Base-by-base conservation (phyloP, 306 rosid genomes). In the Acacia crassicarpa region DNA sequence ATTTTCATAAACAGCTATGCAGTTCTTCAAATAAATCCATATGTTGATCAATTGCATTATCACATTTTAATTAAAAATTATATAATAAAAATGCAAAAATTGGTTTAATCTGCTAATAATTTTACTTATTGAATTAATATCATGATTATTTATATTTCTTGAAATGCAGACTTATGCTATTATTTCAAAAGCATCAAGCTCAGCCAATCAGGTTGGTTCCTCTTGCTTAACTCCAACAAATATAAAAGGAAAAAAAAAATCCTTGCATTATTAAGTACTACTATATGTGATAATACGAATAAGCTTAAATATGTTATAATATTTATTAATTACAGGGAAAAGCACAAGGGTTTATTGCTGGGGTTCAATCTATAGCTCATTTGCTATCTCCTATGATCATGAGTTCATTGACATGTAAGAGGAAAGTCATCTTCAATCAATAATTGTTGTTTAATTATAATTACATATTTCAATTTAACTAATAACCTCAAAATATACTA, bases 361-460 rank as follows among this genome's bases (percentile, higher is more conserved):
- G 98, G 13, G 83, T 93, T 59, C 92, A 94, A 81, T 85, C 94
- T 9, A 82, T 94, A 80, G 89, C 94, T 70, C 89, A 89, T 86
- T 80, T 94, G 72, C 79, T 91, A 72, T 91, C 98, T 33, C 98
- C 94, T 35, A 77, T 94, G 75, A 93, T 75, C 8, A 94, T 91
- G 92, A 94, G 94, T 81, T 97, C 98, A 65, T 81, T 94, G 74
- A 94, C 98, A 32, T 85, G 97, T 94, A 67, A 89, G 98, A 85
- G 2, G 41, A 78, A 86, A n/a, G 11, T 48, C 72, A 77, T 17
- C 62, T 69, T 84, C 22, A 44, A 72, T 2, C 22, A 30, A 30
- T 30, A 43, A 44, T 4, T 25, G 2, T 72, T 27, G 2, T 12
- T 72, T 73, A 5, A 71, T 30, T 54, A 66, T 20, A 61, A 61